Evolutionary conservation across 768 basidiomycete species (phyloP).

Genomic region (Russula abietina): DNA sequence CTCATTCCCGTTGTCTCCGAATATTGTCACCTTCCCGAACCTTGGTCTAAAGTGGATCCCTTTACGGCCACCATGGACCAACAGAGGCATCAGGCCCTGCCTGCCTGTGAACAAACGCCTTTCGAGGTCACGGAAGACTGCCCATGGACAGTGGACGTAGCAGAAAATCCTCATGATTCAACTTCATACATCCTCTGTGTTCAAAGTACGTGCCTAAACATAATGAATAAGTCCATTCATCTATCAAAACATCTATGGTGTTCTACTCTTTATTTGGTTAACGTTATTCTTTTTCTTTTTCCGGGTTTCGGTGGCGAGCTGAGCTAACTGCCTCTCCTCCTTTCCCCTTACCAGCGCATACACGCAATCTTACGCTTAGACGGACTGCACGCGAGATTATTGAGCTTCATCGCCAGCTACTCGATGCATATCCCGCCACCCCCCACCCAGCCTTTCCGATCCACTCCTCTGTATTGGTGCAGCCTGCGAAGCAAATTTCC

Average conservation of each 20-base stretch:
- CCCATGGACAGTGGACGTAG: conserved; percentile 82
- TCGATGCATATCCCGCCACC: conserved; percentile 51
- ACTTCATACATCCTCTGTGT: conserved; percentile 73
- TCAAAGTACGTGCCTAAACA: conserved; percentile 59
- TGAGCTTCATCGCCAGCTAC: conserved; percentile 74
- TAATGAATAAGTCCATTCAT: background rate
- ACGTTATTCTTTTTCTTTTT: background rate
- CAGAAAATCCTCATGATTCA: conserved; percentile 59
- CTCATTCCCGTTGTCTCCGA: conserved; percentile 31
- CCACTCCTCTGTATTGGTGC: conserved; percentile 47
- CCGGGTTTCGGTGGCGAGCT: background rate
- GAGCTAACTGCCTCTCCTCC: conserved; percentile 18
- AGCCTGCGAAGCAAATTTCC: conserved; percentile 63
- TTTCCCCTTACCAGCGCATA: conserved; percentile 56
- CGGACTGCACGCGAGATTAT: conserved; percentile 69
- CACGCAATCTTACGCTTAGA: conserved; percentile 81
- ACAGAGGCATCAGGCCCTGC: conserved; percentile 28
- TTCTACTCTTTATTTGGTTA: background rate
- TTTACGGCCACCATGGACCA: conserved; percentile 25
- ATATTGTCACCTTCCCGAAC: conserved; percentile 41
- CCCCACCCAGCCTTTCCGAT: conserved; percentile 59
- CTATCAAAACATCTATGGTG: background rate
- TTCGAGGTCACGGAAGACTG: conserved; percentile 71
- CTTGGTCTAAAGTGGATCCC: conserved; percentile 30
- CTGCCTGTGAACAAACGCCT: conserved; percentile 38